A percentile compares a stretch with the other conserved stretches of the same genome.
Conservation (phyloP, 495 filamentous ascomycete genomes). For the Aspergillus bridgeri region DNA sequence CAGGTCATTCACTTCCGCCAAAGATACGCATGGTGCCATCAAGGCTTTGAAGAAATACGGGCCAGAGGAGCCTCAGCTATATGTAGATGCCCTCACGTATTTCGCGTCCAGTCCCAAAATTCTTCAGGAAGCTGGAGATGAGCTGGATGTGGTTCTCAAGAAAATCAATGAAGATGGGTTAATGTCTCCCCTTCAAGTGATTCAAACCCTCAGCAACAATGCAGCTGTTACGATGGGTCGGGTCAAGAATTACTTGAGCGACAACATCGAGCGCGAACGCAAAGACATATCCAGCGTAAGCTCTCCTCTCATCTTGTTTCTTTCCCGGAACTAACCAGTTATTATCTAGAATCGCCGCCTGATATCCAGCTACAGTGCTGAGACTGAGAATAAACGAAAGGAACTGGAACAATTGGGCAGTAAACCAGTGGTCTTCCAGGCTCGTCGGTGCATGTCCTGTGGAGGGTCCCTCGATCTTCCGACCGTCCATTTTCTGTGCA, state of each 20-base stretch:
- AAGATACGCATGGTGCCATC: slow-evolving; percentile 87
- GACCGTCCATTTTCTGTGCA: slow-evolving; percentile 92
- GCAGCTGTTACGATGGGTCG: slow-evolving; percentile 94
- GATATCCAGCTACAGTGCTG: slow-evolving; percentile 78
- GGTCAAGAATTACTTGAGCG: slow-evolving; percentile 86
- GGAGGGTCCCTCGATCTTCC: slow-evolving; percentile 73
- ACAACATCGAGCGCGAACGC: slow-evolving; percentile 83
- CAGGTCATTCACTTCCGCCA: slow-evolving; percentile 89
- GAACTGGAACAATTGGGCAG: slow-evolving; percentile 72
- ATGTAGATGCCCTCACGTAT: slow-evolving; percentile 88
- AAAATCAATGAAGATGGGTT: slow-evolving; percentile 87
- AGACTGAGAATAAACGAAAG: slow-evolving; percentile 73
- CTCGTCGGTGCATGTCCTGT: slow-evolving; percentile 81
- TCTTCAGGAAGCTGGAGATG: slow-evolving; percentile 80
- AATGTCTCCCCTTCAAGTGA: slow-evolving; percentile 95
- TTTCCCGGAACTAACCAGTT: slow-evolving; percentile 13
- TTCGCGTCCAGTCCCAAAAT: slow-evolving; percentile 81
- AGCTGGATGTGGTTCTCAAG: slow-evolving; percentile 72
- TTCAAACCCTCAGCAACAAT: slow-evolving; percentile 83
- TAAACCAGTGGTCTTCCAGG: slow-evolving; percentile 86
- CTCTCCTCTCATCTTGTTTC: neutral
- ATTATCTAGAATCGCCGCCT: slow-evolving; percentile 69
- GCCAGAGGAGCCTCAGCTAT: slow-evolving; percentile 85
- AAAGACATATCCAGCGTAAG: slow-evolving; percentile 71
- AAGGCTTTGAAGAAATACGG: slow-evolving; percentile 88